These are phyloP conservation scores for Lentinula sp. DNA, from an alignment of 768 basidiomycete species.

Conservation along the genomic window DNA sequence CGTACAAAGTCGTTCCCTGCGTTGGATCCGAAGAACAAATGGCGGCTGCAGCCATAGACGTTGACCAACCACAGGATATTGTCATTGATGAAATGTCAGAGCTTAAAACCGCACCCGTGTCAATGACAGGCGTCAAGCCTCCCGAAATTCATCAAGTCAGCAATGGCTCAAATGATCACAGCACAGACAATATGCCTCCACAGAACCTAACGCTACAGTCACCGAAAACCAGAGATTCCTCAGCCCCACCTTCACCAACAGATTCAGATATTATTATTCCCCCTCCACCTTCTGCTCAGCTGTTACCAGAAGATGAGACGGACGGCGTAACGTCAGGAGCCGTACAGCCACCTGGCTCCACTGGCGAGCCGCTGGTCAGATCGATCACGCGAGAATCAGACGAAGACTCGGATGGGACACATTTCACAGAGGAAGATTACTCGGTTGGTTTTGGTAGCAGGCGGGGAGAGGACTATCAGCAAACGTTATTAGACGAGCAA, in stretches of 20 bases:
- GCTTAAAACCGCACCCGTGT: neutral
- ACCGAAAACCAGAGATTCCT: neutral
- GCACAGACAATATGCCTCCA: neutral
- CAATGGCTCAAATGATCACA: neutral
- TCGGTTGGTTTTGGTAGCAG: neutral
- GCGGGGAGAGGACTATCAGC: conserved; percentile 33
- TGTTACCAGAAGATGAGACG: conserved; percentile 66
- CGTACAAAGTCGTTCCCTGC: conserved; percentile 30
- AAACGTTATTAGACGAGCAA: conserved; percentile 47
- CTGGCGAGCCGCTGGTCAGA: conserved; percentile 17
- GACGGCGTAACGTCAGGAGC: conserved; percentile 86
- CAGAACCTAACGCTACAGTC: conserved; percentile 1
- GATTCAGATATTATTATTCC: conserved; percentile 20
- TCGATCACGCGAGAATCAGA: conserved; percentile 36
- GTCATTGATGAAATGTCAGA: neutral
- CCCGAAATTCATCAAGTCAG: neutral
- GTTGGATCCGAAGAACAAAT: conserved; percentile 16
- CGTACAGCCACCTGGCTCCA: conserved; percentile 87
- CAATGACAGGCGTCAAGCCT: conserved; percentile 1
- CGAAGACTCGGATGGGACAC: conserved; percentile 38
- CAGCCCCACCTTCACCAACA: conserved; percentile 2
- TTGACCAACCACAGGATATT: neutral
- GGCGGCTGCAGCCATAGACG: neutral
- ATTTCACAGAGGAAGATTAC: conserved; percentile 60
- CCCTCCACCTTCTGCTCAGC: conserved; percentile 22